Evolutionary conservation across 2,329 filamentous ascomycete genomes (phyloP), one percentile per base, ranked within the genome.

Genomic region (Fusarium cyanostomum): DNA sequence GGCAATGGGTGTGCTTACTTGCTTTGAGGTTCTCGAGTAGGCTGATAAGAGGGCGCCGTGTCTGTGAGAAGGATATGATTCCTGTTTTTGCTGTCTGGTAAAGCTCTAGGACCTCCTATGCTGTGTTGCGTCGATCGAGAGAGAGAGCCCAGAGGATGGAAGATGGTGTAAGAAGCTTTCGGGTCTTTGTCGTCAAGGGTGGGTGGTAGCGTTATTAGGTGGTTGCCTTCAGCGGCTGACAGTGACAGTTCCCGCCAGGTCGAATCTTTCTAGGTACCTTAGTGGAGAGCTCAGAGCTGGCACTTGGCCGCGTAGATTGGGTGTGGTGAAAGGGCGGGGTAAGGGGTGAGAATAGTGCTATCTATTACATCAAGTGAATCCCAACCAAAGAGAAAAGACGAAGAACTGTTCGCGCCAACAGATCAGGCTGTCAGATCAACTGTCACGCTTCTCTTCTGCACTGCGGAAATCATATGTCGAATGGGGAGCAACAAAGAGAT

Each of bases 291-390:
- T 59, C 57, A 34, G 10, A 26, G 34, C 21, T 46, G 34, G 18
- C 41, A 49, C 15, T 38, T 49, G 46, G 58, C 44, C 55, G 35
- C 37, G 48, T 33, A 37, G 34, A 30, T 50, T 33, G 46, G 67
- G 64, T 37, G 68, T 71, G 60, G 52, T 60, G 26, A 38, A 28
- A 67, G 60, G 62, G 68, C 64, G 68, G 68, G 68, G 68, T 63
- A 71, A 39, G 68, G 68, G 46, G 68, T 71, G 68, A 39, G 30
- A 43, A 41, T 71, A 71, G 66, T 45, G 58, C 35, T 8, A 26
- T 24, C 43, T 37, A 71, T 68, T 59, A 63, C 55, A 70, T 57
- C 59, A 56, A 61, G 41, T 12, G 26, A 37, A 30, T 42, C 18
- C 24, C 27, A 35, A 7, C 12, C 35, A 11, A 15, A 31, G 13